Evolutionary conservation across 345 rosid genomes (phyloP).

Genomic region (Rubroshorea leprosula): DNA sequence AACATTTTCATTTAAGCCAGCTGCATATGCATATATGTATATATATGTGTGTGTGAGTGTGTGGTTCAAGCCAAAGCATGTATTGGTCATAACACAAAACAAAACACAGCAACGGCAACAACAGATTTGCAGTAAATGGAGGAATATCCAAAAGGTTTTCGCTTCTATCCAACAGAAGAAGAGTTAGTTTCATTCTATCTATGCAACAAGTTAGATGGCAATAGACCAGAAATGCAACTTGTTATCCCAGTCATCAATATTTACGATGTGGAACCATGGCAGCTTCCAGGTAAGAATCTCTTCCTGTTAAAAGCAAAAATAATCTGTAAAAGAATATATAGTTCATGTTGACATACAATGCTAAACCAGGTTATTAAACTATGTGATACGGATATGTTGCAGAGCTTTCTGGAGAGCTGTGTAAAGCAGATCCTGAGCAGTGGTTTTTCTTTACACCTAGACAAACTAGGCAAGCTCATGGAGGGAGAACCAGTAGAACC

Average conservation of each 20-base stretch:
- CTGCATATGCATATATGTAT: no score
- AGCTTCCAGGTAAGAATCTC: conserved; percentile 56
- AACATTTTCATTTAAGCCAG: not conserved
- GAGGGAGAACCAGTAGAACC: conserved; percentile 76
- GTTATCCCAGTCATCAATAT: conserved; percentile 61
- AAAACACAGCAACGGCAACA: not conserved
- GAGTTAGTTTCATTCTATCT: conserved; percentile 81
- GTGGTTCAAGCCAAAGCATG: no score
- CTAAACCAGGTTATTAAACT: not conserved
- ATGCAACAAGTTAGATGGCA: conserved; percentile 57
- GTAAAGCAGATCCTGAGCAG: conserved; percentile 68
- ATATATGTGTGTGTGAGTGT: no score
- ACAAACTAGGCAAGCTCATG: conserved; percentile 79
- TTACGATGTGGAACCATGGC: conserved; percentile 59
- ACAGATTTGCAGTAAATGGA: conserved; percentile 21
- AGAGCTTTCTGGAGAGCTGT: conserved; percentile 62
- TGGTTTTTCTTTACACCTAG: conserved; percentile 92
- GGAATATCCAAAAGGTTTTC: conserved; percentile 46
- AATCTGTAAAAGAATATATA: no score
- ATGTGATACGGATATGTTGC: conserved; percentile 20
- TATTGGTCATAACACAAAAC: not conserved
- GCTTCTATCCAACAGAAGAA: conserved; percentile 93
- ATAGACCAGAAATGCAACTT: conserved; percentile 37
- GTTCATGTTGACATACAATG: no score
- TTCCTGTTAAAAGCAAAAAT: not conserved